phyloP scores from a whole-genome alignment of 176 grass and related monocot genomes.

The Oryza punctata region DNA sequence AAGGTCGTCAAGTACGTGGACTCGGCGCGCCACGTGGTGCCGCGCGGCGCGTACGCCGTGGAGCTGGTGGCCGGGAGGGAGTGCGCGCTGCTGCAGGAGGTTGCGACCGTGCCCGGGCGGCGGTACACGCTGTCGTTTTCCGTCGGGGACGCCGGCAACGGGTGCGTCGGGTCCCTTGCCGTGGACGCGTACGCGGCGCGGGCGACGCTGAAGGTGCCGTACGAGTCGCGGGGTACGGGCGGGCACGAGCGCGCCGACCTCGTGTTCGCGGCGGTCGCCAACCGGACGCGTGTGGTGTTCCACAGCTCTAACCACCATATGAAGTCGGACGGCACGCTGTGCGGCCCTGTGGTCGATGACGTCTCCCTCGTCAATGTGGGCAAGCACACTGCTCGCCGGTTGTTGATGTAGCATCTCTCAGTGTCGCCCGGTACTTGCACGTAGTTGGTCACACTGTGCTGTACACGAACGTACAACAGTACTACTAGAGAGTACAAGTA shows the following conservation, averaged over 20 bases:
- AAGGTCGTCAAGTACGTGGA: conserved; percentile 69
- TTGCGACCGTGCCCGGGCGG: conserved; percentile 30
- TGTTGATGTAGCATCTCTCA: not conserved
- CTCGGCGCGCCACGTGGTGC: conserved; percentile 51
- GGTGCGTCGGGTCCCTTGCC: conserved; percentile 31
- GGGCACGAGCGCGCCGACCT: conserved; percentile 41
- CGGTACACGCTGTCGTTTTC: conserved; percentile 40
- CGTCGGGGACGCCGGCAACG: conserved; percentile 42
- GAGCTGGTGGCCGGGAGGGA: conserved; percentile 62
- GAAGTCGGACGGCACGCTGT: conserved; percentile 48
- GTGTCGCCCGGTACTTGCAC: too few relatives aligned
- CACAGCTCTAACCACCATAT: conserved; percentile 29
- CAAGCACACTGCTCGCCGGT: conserved; percentile 14
- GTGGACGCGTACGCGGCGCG: conserved; percentile 46
- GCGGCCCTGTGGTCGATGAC: conserved; percentile 46
- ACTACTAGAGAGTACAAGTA: too few relatives aligned
- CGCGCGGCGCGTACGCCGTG: conserved; percentile 46
- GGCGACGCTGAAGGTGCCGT: not conserved
- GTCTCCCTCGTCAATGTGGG: conserved; percentile 17
- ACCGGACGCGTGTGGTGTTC: conserved; percentile 50
- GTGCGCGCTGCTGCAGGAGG: conserved; percentile 50
- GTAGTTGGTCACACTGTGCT: too few relatives aligned
- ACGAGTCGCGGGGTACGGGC: conserved; percentile 44
- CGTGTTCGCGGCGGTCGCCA: conserved; percentile 34
- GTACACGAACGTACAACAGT: too few relatives aligned